A percentile compares a stretch with the other conserved stretches of the same genome.
These are phyloP conservation scores for Aspergillus pseudonomiae DNA, from an alignment of 2,329 filamentous ascomycete genomes.

Conservation along the genomic window DNA sequence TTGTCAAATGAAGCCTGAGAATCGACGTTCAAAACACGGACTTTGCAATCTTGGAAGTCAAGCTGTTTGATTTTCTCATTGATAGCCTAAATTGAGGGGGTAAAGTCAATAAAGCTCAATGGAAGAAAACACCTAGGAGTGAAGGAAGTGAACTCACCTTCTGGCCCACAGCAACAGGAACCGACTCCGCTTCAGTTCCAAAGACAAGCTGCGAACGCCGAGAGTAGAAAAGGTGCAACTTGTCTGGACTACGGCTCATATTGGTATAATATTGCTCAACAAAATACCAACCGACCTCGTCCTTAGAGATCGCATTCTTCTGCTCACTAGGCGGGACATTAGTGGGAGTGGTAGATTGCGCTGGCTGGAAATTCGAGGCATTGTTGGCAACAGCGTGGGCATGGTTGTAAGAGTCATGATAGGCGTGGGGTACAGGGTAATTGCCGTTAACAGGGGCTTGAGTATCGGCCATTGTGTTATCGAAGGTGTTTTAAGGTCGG, in stretches of 20 bases:
- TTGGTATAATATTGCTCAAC: conserved; percentile 99
- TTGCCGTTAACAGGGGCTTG: conserved; percentile 47
- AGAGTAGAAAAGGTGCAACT: conserved; percentile 94
- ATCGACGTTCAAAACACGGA: conserved; percentile 96
- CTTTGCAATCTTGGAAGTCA: conserved; percentile 96
- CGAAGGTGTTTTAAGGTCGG: conserved; percentile 15
- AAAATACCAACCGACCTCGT: conserved; percentile 99
- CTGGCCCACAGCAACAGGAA: conserved; percentile 83
- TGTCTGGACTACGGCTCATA: conserved; percentile 89
- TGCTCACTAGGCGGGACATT: conserved; percentile 41
- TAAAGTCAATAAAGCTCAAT: conserved; percentile 22
- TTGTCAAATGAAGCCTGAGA: conserved; percentile 89
- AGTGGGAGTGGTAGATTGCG: conserved; percentile 43
- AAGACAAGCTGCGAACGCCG: conserved; percentile 95
- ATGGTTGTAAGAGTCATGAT: conserved; percentile 42
- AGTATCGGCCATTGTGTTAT: conserved; percentile 43
- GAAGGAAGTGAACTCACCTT: conserved; percentile 61
- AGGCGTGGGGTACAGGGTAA: conserved; percentile 44
- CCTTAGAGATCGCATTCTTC: conserved; percentile 66
- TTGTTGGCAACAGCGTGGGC: conserved; percentile 38
- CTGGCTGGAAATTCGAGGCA: conserved; percentile 42
- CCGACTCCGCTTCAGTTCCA: conserved; percentile 85
- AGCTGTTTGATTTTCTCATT: conserved; percentile 91
- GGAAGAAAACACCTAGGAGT: neutral
- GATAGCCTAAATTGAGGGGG: conserved; percentile 66